Conservation (phyloP, 208 protist genomes). For the Wallacemonas rigidus region DNA sequence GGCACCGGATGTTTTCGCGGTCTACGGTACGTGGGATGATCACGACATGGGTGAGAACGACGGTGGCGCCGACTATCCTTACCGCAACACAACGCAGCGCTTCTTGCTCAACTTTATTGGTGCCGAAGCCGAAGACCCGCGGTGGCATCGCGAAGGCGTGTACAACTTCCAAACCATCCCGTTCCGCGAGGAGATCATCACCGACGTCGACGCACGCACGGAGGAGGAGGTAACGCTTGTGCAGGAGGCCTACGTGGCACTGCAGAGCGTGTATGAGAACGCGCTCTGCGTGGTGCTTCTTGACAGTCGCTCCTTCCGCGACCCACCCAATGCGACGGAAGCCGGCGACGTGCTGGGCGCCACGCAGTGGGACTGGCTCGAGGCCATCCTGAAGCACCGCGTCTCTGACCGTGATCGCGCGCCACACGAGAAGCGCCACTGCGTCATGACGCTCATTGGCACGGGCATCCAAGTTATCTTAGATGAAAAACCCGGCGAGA, state of each 20-base stretch:
- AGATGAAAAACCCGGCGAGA: constrained; percentile 78
- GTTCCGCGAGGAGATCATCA: constrained; percentile 38
- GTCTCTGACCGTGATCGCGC: constrained; percentile 17
- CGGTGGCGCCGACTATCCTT: constrained; percentile 62
- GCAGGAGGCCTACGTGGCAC: constrained; percentile 1
- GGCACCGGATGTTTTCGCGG: constrained; percentile 16
- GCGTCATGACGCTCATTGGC: constrained; percentile 70
- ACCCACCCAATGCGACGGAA: constrained; percentile 48
- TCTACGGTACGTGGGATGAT: constrained; percentile 88
- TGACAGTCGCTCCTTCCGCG: constrained; percentile 81
- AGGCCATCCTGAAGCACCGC: constrained; percentile 39
- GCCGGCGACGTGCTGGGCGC: constrained; percentile 78
- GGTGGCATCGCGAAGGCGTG: constrained; percentile 65
- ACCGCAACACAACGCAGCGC: constrained; percentile 58
- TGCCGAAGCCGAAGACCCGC: constrained; percentile 32
- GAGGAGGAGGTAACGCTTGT: constrained; percentile 1
- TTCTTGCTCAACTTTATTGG: constrained; percentile 83
- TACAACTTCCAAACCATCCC: constrained; percentile 61
- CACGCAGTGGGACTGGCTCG: constrained; percentile 83
- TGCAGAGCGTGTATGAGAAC: constrained; percentile 48
- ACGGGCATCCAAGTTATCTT: constrained; percentile 78
- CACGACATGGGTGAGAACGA: constrained; percentile 91
- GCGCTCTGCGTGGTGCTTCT: constrained; percentile 75
- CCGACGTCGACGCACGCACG: not conserved
- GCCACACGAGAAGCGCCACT: constrained; percentile 30